phyloP scores from a whole-genome alignment of 1,139 yeast species.

The Candida sanyaensis region DNA sequence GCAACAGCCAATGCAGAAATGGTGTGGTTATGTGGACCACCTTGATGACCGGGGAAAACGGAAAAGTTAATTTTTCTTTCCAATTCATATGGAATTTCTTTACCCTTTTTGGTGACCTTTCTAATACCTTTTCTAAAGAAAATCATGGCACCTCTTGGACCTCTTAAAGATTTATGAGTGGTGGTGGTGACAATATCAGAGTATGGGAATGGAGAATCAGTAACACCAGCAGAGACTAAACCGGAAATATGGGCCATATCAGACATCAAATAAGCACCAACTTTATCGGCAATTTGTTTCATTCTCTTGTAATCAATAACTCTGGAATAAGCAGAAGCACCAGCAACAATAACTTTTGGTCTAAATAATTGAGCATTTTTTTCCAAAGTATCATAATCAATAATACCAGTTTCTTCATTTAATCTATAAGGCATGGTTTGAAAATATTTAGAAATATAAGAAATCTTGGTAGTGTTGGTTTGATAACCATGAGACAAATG shows the following conservation, averaged over 20 bases:
- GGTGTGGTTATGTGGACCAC: conserved; percentile 98
- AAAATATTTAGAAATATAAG: conserved; percentile 89
- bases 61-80: conserved; percentile 92
- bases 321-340: conserved; percentile 95
- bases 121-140: conserved; percentile 93
- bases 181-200: conserved; percentile 97
- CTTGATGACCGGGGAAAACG: conserved; percentile 98
- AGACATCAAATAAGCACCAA: conserved; percentile 87
- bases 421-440: conserved; percentile 97
- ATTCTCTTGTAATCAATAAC: conserved; percentile 87
- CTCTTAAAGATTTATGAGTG: conserved; percentile 95
- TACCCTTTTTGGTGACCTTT: conserved; percentile 83
- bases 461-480: conserved; percentile 83
- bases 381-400: conserved; percentile 88
- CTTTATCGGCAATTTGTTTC: conserved; percentile 86
- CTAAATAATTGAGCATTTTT: conserved; percentile 83
- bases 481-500: conserved; percentile 97
- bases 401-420: conserved; percentile 80
- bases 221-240: conserved; percentile 88
- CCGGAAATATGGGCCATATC: conserved; percentile 99
- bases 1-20: conserved; percentile 95
- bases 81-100: conserved; percentile 81
- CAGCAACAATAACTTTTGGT: conserved; percentile 94
- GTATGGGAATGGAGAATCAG: conserved; percentile 89
- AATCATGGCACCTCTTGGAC: conserved; percentile 99